Percentiles rank a stretch among this genome's conserved stretches.
Evolutionary conservation across 169 alveolate species (phyloP).

Genomic region (Plasmodium malariae): DNA sequence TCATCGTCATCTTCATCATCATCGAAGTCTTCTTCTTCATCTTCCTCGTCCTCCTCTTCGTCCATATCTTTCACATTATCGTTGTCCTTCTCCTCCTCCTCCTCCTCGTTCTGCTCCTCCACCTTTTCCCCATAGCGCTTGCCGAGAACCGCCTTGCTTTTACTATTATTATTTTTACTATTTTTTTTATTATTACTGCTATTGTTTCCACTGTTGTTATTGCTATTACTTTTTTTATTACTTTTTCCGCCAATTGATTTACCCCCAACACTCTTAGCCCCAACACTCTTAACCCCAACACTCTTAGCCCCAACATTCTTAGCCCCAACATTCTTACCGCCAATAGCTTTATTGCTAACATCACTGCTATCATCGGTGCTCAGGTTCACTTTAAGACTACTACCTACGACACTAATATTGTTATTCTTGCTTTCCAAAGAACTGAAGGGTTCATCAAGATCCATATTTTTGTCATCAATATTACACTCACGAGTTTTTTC

Average conservation of each 20-base stretch:
- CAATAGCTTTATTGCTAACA: too few relatives aligned
- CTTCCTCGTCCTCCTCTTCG: constrained; percentile 19
- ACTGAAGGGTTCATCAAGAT: neutral
- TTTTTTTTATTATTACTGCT: too few relatives aligned
- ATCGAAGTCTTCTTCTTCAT: neutral
- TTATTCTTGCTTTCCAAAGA: too few relatives aligned
- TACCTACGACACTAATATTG: too few relatives aligned
- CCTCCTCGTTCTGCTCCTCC: constrained; percentile 20
- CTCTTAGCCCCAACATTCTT: too few relatives aligned
- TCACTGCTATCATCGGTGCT: too few relatives aligned
- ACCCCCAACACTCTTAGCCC: too few relatives aligned
- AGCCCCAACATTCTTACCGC: too few relatives aligned
- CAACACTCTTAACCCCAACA: too few relatives aligned
- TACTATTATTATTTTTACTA: neutral
- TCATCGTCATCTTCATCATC: constrained; percentile 40
- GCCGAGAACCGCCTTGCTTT: neutral
- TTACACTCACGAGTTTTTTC: neutral
- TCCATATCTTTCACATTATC: constrained; percentile 17
- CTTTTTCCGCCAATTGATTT: neutral
- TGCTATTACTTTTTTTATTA: neutral
- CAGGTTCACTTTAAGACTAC: too few relatives aligned
- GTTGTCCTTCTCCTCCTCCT: constrained; percentile 16
- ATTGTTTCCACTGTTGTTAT: neutral
- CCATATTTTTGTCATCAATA: neutral
- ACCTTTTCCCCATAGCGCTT: neutral